Conservation (phyloP, 345 rosid species). For the Cardamine resedifolia region DNA sequence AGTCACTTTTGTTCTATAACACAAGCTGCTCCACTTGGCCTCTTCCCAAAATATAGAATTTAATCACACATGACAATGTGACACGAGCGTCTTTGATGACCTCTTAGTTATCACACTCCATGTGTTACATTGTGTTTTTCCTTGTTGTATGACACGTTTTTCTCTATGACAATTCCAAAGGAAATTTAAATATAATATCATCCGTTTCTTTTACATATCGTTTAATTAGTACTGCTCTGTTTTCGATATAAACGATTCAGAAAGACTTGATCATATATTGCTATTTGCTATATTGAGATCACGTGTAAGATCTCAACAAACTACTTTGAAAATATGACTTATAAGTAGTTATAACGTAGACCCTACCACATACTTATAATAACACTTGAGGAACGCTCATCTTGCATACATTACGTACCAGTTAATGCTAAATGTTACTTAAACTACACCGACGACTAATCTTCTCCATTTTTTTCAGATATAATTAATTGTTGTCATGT, state of each 20-base stretch:
- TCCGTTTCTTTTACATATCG: too few relatives aligned
- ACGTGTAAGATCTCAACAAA: not conserved
- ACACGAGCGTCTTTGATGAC: too few relatives aligned
- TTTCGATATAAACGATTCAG: too few relatives aligned
- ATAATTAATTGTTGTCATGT: not conserved
- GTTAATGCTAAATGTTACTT: not conserved
- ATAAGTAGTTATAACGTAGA: not conserved
- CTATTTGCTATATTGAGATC: not conserved
- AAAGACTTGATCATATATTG: not conserved
- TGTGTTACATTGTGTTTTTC: too few relatives aligned
- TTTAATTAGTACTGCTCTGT: too few relatives aligned
- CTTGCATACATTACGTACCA: not conserved
- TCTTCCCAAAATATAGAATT: slow-evolving; percentile 1
- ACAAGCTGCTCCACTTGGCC: slow-evolving; percentile 31
- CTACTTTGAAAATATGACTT: not conserved
- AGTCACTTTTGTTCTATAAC: slow-evolving; percentile 30
- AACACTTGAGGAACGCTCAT: not conserved
- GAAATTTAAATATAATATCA: too few relatives aligned
- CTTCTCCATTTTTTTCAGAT: not conserved
- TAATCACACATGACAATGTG: not conserved
- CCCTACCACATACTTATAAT: not conserved
- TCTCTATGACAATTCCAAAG: too few relatives aligned
- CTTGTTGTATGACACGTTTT: too few relatives aligned
- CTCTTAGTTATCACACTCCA: too few relatives aligned
- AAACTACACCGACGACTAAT: not conserved